Evolutionary conservation across 2,329 filamentous ascomycete species (phyloP).

Genomic region (Rhynchosporium secalis): DNA sequence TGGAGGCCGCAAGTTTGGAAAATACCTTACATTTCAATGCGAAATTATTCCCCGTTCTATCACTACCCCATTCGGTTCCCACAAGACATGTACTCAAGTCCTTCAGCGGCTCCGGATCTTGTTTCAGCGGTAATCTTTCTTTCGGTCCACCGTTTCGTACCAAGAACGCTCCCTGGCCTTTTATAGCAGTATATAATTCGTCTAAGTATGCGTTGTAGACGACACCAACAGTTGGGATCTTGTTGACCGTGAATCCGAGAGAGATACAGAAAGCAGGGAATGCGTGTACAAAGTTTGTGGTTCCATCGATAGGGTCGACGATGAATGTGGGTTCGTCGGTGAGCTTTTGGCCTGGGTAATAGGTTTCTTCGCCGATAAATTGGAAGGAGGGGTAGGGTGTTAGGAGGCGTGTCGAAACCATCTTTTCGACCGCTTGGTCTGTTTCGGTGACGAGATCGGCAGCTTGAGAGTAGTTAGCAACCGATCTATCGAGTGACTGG

Average conservation of each 20-base stretch:
- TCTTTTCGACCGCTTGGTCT: conserved; percentile 64
- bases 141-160: conserved; percentile 44
- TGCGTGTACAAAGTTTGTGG: conserved; percentile 77
- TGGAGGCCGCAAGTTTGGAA: conserved; percentile 55
- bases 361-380: conserved; percentile 78
- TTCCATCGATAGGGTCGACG: conserved; percentile 81
- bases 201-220: conserved; percentile 79
- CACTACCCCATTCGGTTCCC: conserved; percentile 72
- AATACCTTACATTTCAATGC: conserved; percentile 69
- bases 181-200: conserved; percentile 67
- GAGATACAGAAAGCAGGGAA: conserved; percentile 76
- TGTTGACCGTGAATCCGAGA: conserved; percentile 67
- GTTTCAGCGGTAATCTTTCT: conserved; percentile 48
- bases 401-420: conserved; percentile 56
- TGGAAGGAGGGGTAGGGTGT: conserved; percentile 55
- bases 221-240: conserved; percentile 65
- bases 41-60: conserved; percentile 69
- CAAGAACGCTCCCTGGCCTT: conserved; percentile 64
- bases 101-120: conserved; percentile 54
- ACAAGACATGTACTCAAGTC: conserved; percentile 65
- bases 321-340: conserved; percentile 72
- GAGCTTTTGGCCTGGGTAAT: conserved; percentile 63
- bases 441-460: conserved; percentile 69
- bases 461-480: conserved; percentile 46
- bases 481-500: too few relatives aligned